A percentile compares a stretch with the other conserved stretches of the same genome.
These are phyloP conservation scores for Chenopodium album DNA, from an alignment of 148 eudicot species.

Conservation along the genomic window DNA sequence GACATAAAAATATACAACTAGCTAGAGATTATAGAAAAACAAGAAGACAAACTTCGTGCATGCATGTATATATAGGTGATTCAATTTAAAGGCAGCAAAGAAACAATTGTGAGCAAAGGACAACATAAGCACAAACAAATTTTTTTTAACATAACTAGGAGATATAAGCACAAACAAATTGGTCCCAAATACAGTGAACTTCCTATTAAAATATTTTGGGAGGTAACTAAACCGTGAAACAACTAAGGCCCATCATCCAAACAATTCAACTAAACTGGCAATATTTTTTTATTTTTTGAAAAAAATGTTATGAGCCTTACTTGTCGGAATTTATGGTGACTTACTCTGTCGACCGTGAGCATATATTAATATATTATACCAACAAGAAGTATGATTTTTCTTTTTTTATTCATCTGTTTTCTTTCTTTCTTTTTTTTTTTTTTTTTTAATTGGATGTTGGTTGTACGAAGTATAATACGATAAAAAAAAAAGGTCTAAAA, in stretches of 20 bases:
- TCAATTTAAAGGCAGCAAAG: not conserved
- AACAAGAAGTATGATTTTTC: too few species aligned
- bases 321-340: slow-evolving; percentile 29
- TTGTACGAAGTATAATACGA: too few species aligned
- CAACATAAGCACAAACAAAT: not conserved
- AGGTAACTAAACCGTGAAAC: not conserved
- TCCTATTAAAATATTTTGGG: not conserved
- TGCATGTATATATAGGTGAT: too few species aligned
- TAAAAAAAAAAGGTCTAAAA: too few species aligned
- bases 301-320: not conserved
- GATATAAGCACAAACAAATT: not conserved
- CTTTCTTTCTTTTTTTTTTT: too few species aligned
- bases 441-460: too few species aligned
- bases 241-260: slow-evolving; percentile 9
- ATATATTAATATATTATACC: too few species aligned
- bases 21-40: too few species aligned
- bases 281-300: not conserved
- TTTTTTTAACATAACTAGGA: too few species aligned
- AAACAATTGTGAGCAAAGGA: not conserved
- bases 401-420: too few species aligned
- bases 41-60: too few species aligned
- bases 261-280: not conserved
- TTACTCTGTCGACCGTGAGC: not conserved
- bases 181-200: slow-evolving; percentile 23
- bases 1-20: too few species aligned